A percentile compares a stretch with the other conserved stretches of the same genome.
Evolutionary conservation across 2,329 filamentous ascomycete species (phyloP).

Genomic region (Pseudogymnoascus sp.): DNA sequence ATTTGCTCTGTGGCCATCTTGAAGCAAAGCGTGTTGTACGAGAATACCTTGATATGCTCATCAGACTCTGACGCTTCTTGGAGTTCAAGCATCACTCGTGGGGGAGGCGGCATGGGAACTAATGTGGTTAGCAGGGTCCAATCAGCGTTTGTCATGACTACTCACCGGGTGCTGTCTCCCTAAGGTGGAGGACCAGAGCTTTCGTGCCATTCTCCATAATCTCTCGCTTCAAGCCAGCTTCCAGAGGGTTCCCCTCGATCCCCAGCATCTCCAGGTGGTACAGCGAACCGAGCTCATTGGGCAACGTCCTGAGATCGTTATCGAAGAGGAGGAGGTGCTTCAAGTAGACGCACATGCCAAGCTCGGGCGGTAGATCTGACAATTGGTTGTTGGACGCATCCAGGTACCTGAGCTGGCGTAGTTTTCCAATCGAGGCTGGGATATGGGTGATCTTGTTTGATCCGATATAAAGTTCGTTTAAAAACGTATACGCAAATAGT

Average conservation of each 20-base stretch:
- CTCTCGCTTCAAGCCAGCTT: slow-evolving; percentile 66
- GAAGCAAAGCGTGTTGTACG: slow-evolving; percentile 94
- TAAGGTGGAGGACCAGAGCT: slow-evolving; percentile 71
- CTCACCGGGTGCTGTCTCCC: slow-evolving; percentile 78
- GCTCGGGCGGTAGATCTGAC: slow-evolving; percentile 71
- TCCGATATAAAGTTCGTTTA: slow-evolving; percentile 86
- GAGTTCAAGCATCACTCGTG: slow-evolving; percentile 72
- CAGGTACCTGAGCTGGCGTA: slow-evolving; percentile 73
- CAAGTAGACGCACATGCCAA: slow-evolving; percentile 93
- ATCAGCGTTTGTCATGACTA: slow-evolving; percentile 15
- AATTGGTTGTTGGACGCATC: slow-evolving; percentile 88
- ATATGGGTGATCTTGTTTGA: slow-evolving; percentile 80
- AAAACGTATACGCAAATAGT: slow-evolving; percentile 80
- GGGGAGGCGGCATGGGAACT: slow-evolving; percentile 71
- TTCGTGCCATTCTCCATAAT: slow-evolving; percentile 83
- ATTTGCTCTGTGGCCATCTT: slow-evolving; percentile 77
- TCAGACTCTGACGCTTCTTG: slow-evolving; percentile 47
- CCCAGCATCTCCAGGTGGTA: slow-evolving; percentile 84
- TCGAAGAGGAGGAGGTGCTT: slow-evolving; percentile 82
- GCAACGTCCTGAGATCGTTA: slow-evolving; percentile 75
- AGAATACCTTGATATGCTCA: slow-evolving; percentile 75
- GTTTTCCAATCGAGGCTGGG: slow-evolving; percentile 71
- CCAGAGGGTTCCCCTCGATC: slow-evolving; percentile 83
- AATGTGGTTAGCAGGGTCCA: slow-evolving; percentile 16
- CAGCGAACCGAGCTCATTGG: slow-evolving; percentile 79